Evolutionary conservation across 1,139 yeast genomes (phyloP).

Genomic region (Keqinozyma sinolaborantium): DNA sequence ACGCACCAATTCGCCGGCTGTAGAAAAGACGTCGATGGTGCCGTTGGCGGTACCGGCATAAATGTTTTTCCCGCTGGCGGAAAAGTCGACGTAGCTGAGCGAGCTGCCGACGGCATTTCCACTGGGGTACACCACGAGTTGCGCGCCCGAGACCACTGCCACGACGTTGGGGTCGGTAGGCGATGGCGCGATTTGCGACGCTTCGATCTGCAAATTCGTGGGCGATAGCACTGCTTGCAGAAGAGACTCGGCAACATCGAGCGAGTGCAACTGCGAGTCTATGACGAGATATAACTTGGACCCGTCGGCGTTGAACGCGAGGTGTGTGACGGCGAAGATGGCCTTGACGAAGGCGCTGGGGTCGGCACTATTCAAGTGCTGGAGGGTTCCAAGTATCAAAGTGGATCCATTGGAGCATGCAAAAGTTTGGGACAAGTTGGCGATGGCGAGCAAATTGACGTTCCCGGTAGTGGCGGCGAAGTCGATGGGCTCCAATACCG

Average conservation of each 20-base stretch:
- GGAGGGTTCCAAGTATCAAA: slow-evolving; percentile 11
- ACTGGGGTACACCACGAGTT: background rate
- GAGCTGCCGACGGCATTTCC: background rate
- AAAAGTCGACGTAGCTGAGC: background rate
- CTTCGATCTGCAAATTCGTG: background rate
- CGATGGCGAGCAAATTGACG: slow-evolving; percentile 27
- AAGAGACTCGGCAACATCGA: background rate
- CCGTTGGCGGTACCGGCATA: background rate
- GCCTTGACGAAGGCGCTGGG: slow-evolving; percentile 4
- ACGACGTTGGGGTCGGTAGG: background rate
- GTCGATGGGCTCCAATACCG: slow-evolving; percentile 26
- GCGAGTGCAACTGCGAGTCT: background rate
- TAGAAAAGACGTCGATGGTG: background rate
- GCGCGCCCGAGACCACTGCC: background rate
- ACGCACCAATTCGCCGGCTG: background rate
- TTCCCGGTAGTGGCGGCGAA: slow-evolving; percentile 12
- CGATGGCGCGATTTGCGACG: background rate
- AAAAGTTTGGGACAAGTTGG: slow-evolving; percentile 19
- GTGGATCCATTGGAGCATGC: slow-evolving; percentile 30
- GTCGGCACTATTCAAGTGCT: slow-evolving; percentile 7
- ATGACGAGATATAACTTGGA: slow-evolving; percentile 15
- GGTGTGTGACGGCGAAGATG: slow-evolving; percentile 16
- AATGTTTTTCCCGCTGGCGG: background rate
- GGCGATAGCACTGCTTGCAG: background rate
- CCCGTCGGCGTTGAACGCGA: slow-evolving; percentile 23